Conservation (phyloP, 805 yeast genomes). For the Metschnikowia orientalis region DNA sequence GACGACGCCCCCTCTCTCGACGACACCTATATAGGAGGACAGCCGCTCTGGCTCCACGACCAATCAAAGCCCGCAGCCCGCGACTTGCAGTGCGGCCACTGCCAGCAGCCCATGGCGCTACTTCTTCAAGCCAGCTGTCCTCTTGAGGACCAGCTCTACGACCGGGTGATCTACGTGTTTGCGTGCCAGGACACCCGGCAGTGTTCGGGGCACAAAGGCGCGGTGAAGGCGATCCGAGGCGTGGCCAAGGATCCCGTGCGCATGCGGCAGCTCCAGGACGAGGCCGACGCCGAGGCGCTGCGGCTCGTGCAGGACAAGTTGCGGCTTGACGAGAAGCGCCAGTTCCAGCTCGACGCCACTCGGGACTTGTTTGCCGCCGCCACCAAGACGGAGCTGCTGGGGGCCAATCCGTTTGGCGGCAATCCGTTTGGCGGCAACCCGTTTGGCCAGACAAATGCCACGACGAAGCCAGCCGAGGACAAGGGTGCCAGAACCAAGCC, state of each 20-base stretch:
- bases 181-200: constrained; percentile 52
- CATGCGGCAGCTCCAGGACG: constrained; percentile 38
- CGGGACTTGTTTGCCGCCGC: constrained; percentile 33
- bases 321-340: constrained; percentile 41
- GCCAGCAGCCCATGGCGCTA: constrained; percentile 59
- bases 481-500: constrained; percentile 6
- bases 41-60: constrained; percentile 59
- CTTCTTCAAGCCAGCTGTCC: constrained; percentile 81
- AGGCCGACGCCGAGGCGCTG: constrained; percentile 25
- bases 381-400: constrained; percentile 13
- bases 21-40: constrained; percentile 82
- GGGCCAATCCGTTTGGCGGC: constrained; percentile 32
- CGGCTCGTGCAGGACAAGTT: constrained; percentile 38
- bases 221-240: constrained; percentile 75
- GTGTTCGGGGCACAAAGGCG: constrained; percentile 69
- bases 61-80: constrained; percentile 53
- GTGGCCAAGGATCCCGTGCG: constrained; percentile 54
- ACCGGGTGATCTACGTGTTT: constrained; percentile 76
- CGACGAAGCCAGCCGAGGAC: constrained; percentile 9
- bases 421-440: constrained; percentile 39
- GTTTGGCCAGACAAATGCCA: constrained; percentile 19
- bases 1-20: constrained; percentile 35
- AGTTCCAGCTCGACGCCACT: constrained; percentile 35
- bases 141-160: constrained; percentile 65
- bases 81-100: constrained; percentile 59